Percentiles rank a stretch among this genome's conserved stretches.
These are phyloP conservation scores for Aspergillus hortae DNA, from an alignment of 2,329 filamentous ascomycete species.

Conservation along the genomic window DNA sequence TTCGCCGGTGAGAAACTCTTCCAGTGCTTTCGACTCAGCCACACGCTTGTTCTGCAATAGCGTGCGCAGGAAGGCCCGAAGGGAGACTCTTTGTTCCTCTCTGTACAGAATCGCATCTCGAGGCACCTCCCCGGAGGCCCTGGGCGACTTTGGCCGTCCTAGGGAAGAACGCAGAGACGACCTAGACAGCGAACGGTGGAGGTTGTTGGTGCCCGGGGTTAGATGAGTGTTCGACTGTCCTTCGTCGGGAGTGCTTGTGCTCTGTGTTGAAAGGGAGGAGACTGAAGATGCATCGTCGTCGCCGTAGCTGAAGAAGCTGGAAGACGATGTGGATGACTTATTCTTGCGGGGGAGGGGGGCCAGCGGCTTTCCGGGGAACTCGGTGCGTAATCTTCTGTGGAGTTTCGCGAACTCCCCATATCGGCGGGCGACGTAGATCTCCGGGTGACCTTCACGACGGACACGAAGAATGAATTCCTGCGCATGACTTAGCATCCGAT, in stretches of 20 bases:
- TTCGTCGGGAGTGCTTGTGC: constrained; percentile 45
- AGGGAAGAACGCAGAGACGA: constrained; percentile 23
- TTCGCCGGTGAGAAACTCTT: constrained; percentile 74
- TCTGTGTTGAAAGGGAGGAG: constrained; percentile 72
- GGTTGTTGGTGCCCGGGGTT: constrained; percentile 21
- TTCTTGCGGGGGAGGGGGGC: constrained; percentile 89
- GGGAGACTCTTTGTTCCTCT: constrained; percentile 85
- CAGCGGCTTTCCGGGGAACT: constrained; percentile 86
- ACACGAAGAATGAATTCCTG: constrained; percentile 91
- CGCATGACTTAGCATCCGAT: constrained; percentile 3
- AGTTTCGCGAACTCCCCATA: constrained; percentile 85
- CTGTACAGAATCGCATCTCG: constrained; percentile 64
- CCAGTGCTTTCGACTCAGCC: constrained; percentile 75
- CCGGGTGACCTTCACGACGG: constrained; percentile 69
- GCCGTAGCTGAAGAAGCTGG: constrained; percentile 53
- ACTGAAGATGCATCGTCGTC: constrained; percentile 75
- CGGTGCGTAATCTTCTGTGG: constrained; percentile 73
- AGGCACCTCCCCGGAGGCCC: constrained; percentile 41
- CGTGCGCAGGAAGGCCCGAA: constrained; percentile 85
- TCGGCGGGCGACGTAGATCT: constrained; percentile 75
- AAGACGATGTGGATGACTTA: constrained; percentile 67
- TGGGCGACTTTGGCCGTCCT: constrained; percentile 25
- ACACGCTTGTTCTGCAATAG: constrained; percentile 81
- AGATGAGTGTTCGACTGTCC: constrained; percentile 31
- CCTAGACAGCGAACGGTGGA: constrained; percentile 26